Conservation (phyloP, 306 rosid species). For the Boehmeria nivea region DNA sequence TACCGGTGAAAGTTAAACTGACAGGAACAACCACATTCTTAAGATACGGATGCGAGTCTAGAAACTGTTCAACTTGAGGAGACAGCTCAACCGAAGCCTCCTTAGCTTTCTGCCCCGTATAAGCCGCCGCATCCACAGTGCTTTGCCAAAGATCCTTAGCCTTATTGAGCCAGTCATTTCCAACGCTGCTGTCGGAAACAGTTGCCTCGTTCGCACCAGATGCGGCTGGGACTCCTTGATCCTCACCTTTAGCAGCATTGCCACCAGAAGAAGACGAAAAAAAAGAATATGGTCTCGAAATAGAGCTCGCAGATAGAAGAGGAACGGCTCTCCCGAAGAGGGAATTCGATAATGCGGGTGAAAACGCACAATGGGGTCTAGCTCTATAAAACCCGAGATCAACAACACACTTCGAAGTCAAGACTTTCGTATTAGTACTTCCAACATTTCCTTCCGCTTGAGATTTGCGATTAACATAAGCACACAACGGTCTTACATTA, state of each 20-base stretch:
- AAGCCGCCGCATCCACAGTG: constrained; percentile 48
- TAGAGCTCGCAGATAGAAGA: constrained; percentile 16
- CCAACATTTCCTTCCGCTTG: constrained; percentile 10
- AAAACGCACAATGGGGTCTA: constrained; percentile 26
- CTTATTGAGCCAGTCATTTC: constrained; percentile 50
- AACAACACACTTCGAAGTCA: constrained; percentile 19
- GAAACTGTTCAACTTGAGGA: constrained; percentile 54
- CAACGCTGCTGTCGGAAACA: constrained; percentile 28
- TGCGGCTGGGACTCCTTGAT: constrained; percentile 35
- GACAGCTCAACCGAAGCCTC: constrained; percentile 55
- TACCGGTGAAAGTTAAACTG: constrained; percentile 51
- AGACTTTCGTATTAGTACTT: constrained; percentile 12
- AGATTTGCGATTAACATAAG: constrained; percentile 15
- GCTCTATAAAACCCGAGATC: constrained; percentile 8
- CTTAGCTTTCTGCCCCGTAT: constrained; percentile 53
- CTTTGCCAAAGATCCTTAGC: constrained; percentile 53
- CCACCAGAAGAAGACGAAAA: constrained; percentile 37
- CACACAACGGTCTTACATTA: constrained; percentile 29
- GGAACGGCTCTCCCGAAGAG: constrained; percentile 24
- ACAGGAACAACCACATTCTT: constrained; percentile 54
- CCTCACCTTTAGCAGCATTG: constrained; percentile 37
- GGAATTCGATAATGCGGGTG: constrained; percentile 24
- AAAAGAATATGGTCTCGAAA: constrained; percentile 36
- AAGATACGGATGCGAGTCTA: constrained; percentile 69
- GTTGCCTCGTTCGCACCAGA: constrained; percentile 43